Percentiles rank a stretch among this genome's conserved stretches.
phyloP scores from a whole-genome alignment of 441 rosid species.

The Flueggea neowawraea region DNA sequence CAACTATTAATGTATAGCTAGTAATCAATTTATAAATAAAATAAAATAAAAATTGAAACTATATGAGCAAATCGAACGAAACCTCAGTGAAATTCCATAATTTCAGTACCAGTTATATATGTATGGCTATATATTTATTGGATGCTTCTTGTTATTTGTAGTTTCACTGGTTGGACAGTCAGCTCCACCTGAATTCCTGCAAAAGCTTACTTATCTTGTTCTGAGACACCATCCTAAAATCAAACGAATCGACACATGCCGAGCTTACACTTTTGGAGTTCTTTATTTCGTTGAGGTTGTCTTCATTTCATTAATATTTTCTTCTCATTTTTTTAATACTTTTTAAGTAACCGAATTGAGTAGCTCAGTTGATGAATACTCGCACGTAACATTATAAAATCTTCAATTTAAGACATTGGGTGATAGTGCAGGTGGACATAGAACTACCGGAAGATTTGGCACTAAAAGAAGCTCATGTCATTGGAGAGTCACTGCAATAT shows the following conservation, averaged over 20 bases:
- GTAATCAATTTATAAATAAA: too few species aligned
- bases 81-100: too few species aligned
- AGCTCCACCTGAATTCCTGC: conserved; percentile 59
- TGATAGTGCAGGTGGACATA: conserved; percentile 19
- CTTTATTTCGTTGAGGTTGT: conserved; percentile 65
- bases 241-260: conserved; percentile 60
- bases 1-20: background rate
- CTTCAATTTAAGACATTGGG: too few species aligned
- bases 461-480: conserved; percentile 23
- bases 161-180: conserved; percentile 68
- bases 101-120: too few species aligned
- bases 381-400: too few species aligned
- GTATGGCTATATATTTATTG: background rate
- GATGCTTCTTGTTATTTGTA: conserved; percentile 16
- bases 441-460: conserved; percentile 27
- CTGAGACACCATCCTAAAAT: conserved; percentile 38
- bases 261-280: conserved; percentile 67
- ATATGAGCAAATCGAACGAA: too few species aligned
- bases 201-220: conserved; percentile 61
- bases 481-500: conserved; percentile 28
- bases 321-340: too few species aligned
- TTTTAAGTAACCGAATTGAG: too few species aligned
- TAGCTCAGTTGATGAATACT: too few species aligned
- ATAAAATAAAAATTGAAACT: too few species aligned
- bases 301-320: background rate